These are phyloP conservation scores for Pouteria campechiana DNA, from an alignment of 179 eudicot genomes.

Conservation along the genomic window DNA sequence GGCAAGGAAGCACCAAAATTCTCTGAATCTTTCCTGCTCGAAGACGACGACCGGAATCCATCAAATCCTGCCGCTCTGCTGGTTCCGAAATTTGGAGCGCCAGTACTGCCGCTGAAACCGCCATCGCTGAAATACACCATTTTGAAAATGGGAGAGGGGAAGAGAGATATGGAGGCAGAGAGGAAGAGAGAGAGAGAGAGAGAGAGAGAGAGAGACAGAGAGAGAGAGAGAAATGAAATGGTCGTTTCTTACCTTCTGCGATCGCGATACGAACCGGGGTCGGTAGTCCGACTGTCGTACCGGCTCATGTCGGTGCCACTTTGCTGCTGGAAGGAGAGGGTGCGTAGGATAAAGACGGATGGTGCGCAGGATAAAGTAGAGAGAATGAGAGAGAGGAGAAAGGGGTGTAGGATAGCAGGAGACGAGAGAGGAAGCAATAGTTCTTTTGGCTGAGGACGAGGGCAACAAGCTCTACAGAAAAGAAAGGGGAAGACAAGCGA, in stretches of 20 bases:
- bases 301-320: constrained; percentile 33
- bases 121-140: constrained; percentile 38
- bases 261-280: constrained; percentile 73
- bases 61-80: constrained; percentile 17
- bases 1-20: constrained; percentile 15
- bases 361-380: too few species aligned
- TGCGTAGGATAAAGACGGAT: too few species aligned
- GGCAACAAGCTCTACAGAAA: too few species aligned
- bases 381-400: too few species aligned
- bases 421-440: too few species aligned
- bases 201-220: not conserved
- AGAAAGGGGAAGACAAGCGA: too few species aligned
- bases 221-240: not conserved
- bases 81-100: constrained; percentile 16
- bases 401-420: too few species aligned
- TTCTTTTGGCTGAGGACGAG: too few species aligned
- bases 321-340: too few species aligned
- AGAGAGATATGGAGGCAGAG: not conserved
- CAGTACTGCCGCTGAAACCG: constrained; percentile 28
- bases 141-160: not conserved
- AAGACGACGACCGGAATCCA: constrained; percentile 17
- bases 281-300: constrained; percentile 68
- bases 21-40: constrained; percentile 29
- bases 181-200: not conserved
- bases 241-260: constrained; percentile 54